Base-by-base conservation (phyloP, 768 basidiomycete genomes). In the Termitomyces sp. region DNA sequence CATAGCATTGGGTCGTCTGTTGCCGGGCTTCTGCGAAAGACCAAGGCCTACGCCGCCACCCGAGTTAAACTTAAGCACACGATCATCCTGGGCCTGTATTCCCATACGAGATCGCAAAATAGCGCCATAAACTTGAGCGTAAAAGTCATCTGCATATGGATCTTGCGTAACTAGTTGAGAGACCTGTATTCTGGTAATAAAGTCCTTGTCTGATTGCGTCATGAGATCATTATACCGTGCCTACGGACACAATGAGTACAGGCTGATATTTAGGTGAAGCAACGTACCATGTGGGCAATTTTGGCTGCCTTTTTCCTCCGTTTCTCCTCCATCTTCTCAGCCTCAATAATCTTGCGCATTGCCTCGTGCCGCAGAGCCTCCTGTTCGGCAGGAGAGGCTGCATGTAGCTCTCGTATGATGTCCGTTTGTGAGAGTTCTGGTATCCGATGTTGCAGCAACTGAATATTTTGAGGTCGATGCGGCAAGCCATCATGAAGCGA, bases 141-240 rank as follows among this genome's bases (percentile, higher is more conserved):
- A 99, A 70, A 98, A 99, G 70, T 99, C 97, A 62, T 98, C 96
- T 33, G 92, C 86, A 71, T 96, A 98, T 0, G 97, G 97, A 73
- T 99, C 97, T 66, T 92, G 88, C 6, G 94, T 96, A 45, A 97
- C 94, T 43, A 98, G 88, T 67, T 98, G 97, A 1, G 96, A 98
- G 35, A 99, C 92, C 71, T 99, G 97, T 61, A 99, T 98, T 26
- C 97, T 87, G 36, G 97, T 98, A 73, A 99, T 98, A 69, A 98
- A 99, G 68, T 98, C 97, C 75, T 98, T 98, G 79, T 99, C 97
- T 11, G 92, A 94, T 72, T 94, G 93, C 3, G 93, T 94, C 94
- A 96, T 96, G 38, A 95, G 79, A 70, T 94, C 92, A 64, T 96
- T 96, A 67, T 94, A 94, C 59, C 91, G 86, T 59, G 94, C 84